Base-by-base conservation (phyloP, 305 asterid genomes). In the Lippia alba region DNA sequence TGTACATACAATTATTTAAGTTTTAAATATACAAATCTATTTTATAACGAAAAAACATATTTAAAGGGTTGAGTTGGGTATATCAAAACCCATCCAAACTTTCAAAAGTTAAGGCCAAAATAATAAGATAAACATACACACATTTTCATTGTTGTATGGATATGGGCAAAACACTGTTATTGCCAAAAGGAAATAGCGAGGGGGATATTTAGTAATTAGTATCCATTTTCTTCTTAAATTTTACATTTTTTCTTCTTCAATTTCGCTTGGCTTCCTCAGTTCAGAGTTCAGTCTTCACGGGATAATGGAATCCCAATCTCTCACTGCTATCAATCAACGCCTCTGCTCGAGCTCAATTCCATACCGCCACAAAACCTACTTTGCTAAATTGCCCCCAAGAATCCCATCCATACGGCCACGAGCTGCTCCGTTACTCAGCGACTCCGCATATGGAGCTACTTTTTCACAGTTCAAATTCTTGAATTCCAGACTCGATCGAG, bases 321-420 rank as follows among this genome's bases (percentile, higher is more conserved):
- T 70, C 58, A 34, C 74, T 70, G 49, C 70, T 12, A 65, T 68
- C 70, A 56, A 24, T 65, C 82, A 66, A 17, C 78, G 81, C 73
- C 75, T 70, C 74, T 39, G 80, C 67, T 44, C 85, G 20, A 75
- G 33, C 75, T 62, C 83, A 66, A 58, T 75, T 70, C 70, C 73
- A 5, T 12, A 76, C 48, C 77, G 67, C 72, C 82, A 50, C 40
- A 54, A 51, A 66, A 53, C 78, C 48, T 67, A 39, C 33, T 40
- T 45, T 15, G 9, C 58, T 19, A 57, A 51, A 19, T 73, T 68
- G 46, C 56, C 78, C 59, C 56, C 78, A 18, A 59, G 51, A 49
- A 32, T 59, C 68, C 19, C 74, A 40, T 68, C 82, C 16, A 16
- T 24, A 41, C 74, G 74, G 32, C 74, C 55, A 30, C 64, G 60